These are phyloP conservation scores for Neckera pumila DNA, from an alignment of 225 moss, liverwort and hornwort genomes.

Conservation along the genomic window DNA sequence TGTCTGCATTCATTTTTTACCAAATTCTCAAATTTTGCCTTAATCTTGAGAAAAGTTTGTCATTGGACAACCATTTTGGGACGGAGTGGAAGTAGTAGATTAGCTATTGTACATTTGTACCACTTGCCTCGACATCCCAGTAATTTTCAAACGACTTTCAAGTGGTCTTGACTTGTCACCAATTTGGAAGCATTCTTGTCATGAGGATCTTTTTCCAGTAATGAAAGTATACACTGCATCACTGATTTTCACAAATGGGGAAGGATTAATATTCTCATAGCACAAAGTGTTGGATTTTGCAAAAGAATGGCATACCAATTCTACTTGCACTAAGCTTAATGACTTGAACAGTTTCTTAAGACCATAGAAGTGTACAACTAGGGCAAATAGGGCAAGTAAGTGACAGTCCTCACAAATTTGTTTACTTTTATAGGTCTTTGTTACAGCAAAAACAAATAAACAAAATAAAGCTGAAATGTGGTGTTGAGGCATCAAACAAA, in stretches of 20 bases:
- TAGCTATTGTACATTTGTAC: not conserved
- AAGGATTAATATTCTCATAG: not conserved
- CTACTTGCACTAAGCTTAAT: not conserved
- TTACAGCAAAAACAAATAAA: not conserved
- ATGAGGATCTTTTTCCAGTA: not conserved
- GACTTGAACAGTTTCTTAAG: not conserved
- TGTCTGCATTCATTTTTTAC: too few relatives aligned
- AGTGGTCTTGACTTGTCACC: not conserved
- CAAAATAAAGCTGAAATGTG: not conserved
- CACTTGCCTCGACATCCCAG: not conserved
- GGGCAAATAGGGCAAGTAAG: not conserved
- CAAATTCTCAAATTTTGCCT: too few relatives aligned
- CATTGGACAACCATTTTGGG: too few relatives aligned
- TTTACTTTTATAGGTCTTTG: not conserved
- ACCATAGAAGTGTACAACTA: not conserved
- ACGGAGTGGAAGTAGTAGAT: too few relatives aligned
- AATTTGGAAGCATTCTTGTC: not conserved
- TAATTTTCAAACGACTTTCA: not conserved
- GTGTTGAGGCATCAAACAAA: not conserved
- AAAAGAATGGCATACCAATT: not conserved
- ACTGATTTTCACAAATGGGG: not conserved
- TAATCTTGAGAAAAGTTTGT: too few relatives aligned
- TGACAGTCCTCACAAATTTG: not conserved
- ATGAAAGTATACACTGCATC: not conserved
- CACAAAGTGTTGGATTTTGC: not conserved